Percentiles rank a stretch among this genome's conserved stretches.
phyloP scores from a whole-genome alignment of 129 eudicot species.

The Sambucus nigra region DNA sequence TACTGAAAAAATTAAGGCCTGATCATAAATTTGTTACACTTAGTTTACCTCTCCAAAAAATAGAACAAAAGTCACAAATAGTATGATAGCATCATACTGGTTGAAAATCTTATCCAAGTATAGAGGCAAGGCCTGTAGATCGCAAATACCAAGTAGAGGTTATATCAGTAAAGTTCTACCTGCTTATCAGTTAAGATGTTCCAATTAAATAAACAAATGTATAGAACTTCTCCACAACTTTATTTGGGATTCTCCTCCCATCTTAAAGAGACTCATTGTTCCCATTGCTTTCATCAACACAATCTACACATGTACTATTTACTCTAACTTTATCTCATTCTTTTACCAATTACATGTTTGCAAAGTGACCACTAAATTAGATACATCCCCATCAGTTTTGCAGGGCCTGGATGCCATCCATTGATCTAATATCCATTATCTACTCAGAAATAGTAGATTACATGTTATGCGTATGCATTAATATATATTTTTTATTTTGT shows the following conservation, averaged over 20 bases:
- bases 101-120: constrained; percentile 89
- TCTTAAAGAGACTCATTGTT: not conserved
- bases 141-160: constrained; percentile 8
- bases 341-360: too few relatives aligned
- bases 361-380: too few relatives aligned
- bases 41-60: constrained; percentile 82
- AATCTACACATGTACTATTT: not conserved
- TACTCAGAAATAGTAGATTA: too few relatives aligned
- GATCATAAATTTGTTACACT: not conserved
- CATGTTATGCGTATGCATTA: too few relatives aligned
- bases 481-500: too few relatives aligned
- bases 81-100: constrained; percentile 75
- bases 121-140: constrained; percentile 83
- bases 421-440: too few relatives aligned
- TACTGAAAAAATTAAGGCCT: not conserved
- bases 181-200: not conserved
- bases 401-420: too few relatives aligned
- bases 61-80: constrained; percentile 90
- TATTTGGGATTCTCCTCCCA: not conserved
- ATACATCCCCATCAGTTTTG: too few relatives aligned
- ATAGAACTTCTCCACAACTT: not conserved
- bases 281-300: not conserved
- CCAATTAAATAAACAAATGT: not conserved
- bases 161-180: not conserved
- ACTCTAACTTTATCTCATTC: not conserved